Evolutionary conservation across 495 filamentous ascomycete species (phyloP).

Genomic region (Penicillium bialowiezense): DNA sequence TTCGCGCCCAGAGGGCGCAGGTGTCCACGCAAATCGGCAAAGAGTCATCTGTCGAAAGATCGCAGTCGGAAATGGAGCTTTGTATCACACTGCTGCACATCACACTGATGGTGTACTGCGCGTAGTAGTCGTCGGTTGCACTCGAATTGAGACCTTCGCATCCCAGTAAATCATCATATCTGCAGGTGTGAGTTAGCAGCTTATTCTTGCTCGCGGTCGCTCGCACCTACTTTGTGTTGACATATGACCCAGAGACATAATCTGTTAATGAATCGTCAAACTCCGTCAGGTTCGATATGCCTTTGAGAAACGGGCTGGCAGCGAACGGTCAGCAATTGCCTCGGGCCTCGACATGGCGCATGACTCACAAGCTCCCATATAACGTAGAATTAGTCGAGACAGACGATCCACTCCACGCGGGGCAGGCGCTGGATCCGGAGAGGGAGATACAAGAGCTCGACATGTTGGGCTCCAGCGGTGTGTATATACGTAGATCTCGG

Average conservation of each 20-base stretch:
- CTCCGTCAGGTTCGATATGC: slow-evolving; percentile 67
- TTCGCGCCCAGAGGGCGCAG: slow-evolving; percentile 79
- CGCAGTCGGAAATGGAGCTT: slow-evolving; percentile 74
- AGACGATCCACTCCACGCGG: slow-evolving; percentile 78
- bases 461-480: slow-evolving; percentile 27
- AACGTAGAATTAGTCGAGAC: slow-evolving; percentile 70
- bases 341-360: not conserved
- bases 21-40: slow-evolving; percentile 84
- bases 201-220: not conserved
- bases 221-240: slow-evolving; percentile 65
- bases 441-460: slow-evolving; percentile 70
- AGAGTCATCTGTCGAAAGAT: slow-evolving; percentile 58
- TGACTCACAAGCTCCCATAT: slow-evolving; percentile 71
- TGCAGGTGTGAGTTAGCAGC: slow-evolving; percentile 20
- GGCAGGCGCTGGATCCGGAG: slow-evolving; percentile 71
- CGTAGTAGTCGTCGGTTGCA: slow-evolving; percentile 83
- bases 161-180: slow-evolving; percentile 60
- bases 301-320: slow-evolving; percentile 79
- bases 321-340: slow-evolving; percentile 21
- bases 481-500: slow-evolving; percentile 1
- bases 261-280: slow-evolving; percentile 75
- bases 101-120: slow-evolving; percentile 87
- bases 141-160: slow-evolving; percentile 75
- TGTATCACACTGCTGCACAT: slow-evolving; percentile 96
- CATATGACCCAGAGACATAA: slow-evolving; percentile 73